phyloP scores from a whole-genome alignment of 495 filamentous ascomycete genomes.

The Penicillium goetzii region DNA sequence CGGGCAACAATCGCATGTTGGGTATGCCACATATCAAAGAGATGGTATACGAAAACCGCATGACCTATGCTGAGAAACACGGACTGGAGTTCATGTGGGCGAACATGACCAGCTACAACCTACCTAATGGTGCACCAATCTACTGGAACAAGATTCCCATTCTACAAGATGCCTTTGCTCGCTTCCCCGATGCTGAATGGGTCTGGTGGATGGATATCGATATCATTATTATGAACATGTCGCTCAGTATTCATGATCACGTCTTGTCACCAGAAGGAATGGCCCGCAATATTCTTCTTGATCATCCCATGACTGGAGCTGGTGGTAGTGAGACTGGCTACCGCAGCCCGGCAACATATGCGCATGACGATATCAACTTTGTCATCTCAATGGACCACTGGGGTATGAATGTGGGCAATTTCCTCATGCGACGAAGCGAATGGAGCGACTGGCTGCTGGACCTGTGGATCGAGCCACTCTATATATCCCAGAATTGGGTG shows the following conservation, averaged over 20 bases:
- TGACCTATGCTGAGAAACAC: slow-evolving; percentile 20
- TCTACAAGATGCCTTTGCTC: slow-evolving; percentile 13
- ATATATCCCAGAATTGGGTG: slow-evolving; percentile 21
- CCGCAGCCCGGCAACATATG: slow-evolving; percentile 15
- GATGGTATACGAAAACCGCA: slow-evolving; percentile 24
- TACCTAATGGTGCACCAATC: slow-evolving; percentile 12
- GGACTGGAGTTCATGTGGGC: slow-evolving; percentile 16
- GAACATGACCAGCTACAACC: slow-evolving; percentile 20
- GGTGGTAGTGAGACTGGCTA: slow-evolving; percentile 15
- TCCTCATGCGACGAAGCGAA: slow-evolving; percentile 19
- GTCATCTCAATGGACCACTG: slow-evolving; percentile 21
- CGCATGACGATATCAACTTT: slow-evolving; percentile 23
- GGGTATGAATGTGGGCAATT: slow-evolving; percentile 24
- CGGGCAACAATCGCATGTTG: slow-evolving; percentile 18
- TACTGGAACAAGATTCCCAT: slow-evolving; percentile 21
- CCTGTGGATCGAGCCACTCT: slow-evolving; percentile 21
- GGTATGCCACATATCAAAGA: slow-evolving; percentile 25
- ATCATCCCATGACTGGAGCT: slow-evolving; percentile 7
- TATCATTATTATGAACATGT: slow-evolving; percentile 22
- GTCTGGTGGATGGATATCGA: slow-evolving; percentile 18
- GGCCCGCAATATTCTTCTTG: slow-evolving; percentile 12
- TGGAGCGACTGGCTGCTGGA: slow-evolving; percentile 24
- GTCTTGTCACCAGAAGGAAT: slow-evolving; percentile 14
- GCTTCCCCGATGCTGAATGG: slow-evolving; percentile 16
- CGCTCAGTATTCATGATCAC: slow-evolving; percentile 18